Percentiles rank a stretch among this genome's conserved stretches.
Conservation (phyloP, 2,329 filamentous ascomycete species). For the Epichloe baconii region DNA sequence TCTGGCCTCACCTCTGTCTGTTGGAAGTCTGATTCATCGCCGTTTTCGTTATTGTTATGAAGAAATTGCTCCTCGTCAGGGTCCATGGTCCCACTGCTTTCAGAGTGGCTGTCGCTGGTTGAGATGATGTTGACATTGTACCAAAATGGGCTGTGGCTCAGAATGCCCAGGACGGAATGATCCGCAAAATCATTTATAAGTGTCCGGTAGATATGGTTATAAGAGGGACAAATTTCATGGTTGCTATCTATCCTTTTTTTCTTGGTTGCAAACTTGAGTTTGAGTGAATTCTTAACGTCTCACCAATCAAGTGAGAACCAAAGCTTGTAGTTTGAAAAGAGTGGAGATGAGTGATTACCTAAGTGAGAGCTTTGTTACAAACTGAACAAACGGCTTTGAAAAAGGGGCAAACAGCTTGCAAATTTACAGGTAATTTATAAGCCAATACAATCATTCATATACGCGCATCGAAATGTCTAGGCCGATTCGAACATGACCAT, state of each 20-base stretch:
- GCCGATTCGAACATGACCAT: too few species aligned
- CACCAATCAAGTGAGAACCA: not conserved
- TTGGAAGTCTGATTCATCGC: not conserved
- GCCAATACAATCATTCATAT: too few species aligned
- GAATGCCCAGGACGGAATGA: not conserved
- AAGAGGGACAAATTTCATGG: not conserved
- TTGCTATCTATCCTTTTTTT: not conserved
- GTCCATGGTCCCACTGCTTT: constrained; percentile 17
- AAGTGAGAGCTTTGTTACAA: not conserved
- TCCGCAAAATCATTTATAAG: not conserved
- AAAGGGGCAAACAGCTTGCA: too few species aligned
- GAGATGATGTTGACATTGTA: constrained; percentile 18
- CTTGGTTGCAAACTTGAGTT: not conserved
- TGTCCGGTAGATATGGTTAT: not conserved
- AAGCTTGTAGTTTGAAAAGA: not conserved
- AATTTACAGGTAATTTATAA: too few species aligned
- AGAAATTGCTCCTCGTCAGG: constrained; percentile 12
- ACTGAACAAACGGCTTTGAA: too few species aligned
- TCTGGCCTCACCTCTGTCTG: not conserved
- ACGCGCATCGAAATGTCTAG: too few species aligned
- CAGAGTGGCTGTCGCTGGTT: constrained; percentile 8
- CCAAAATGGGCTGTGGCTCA: constrained; percentile 3
- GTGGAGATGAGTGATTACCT: constrained; percentile 1
- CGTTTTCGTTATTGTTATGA: constrained; percentile 4
- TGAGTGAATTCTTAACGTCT: not conserved